phyloP scores from a whole-genome alignment of 495 filamentous ascomycete species.

The Hyaloscypha hepaticicola region DNA sequence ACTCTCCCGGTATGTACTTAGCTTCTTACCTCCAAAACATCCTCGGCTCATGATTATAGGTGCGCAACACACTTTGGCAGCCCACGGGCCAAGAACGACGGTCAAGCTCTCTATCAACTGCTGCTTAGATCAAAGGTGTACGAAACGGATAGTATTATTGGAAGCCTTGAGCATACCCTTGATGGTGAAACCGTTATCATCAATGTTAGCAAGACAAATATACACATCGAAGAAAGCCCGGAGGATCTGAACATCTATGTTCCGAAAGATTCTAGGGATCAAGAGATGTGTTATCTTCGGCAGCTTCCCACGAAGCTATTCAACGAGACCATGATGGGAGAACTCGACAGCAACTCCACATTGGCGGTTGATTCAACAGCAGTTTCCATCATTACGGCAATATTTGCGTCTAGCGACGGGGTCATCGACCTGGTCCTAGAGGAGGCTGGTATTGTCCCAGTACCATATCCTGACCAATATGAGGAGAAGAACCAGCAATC shows the following conservation, averaged over 20 bases:
- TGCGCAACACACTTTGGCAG: slow-evolving; percentile 38
- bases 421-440: not conserved
- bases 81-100: slow-evolving; percentile 29
- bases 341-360: not conserved
- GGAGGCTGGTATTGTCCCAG: slow-evolving; percentile 10
- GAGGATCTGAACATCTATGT: slow-evolving; percentile 40
- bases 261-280: slow-evolving; percentile 34
- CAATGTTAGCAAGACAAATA: slow-evolving; percentile 24
- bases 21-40: not conserved
- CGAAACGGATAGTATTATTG: slow-evolving; percentile 36
- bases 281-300: slow-evolving; percentile 37
- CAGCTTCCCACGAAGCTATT: slow-evolving; percentile 31
- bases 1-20: slow-evolving; percentile 36
- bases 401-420: slow-evolving; percentile 4
- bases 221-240: slow-evolving; percentile 37
- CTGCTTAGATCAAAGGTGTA: slow-evolving; percentile 31
- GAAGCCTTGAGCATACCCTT: slow-evolving; percentile 31
- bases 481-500: not conserved
- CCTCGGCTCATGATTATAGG: slow-evolving; percentile 7
- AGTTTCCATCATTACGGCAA: slow-evolving; percentile 1
- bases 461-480: slow-evolving; percentile 4
- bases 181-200: slow-evolving; percentile 31
- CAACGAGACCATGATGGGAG: slow-evolving; percentile 3
- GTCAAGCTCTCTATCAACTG: slow-evolving; percentile 32
- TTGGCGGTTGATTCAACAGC: slow-evolving; percentile 3